phyloP scores from a whole-genome alignment of 2,329 filamentous ascomycete genomes.

The Annulohypoxylon truncatum region DNA sequence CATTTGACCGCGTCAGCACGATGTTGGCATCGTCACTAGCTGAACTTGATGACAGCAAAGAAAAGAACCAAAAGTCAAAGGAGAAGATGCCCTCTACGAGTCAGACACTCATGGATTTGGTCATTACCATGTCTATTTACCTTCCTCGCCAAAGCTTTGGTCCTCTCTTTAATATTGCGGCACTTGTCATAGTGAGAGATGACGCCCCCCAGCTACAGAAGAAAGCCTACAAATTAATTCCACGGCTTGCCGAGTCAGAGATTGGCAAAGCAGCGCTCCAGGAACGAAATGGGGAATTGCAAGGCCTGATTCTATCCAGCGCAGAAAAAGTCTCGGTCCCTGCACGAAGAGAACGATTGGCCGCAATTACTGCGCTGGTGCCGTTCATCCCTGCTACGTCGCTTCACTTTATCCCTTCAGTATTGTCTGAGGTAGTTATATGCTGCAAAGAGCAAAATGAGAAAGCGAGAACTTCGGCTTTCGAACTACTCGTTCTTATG shows the following conservation, averaged over 20 bases:
- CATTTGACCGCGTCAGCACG: conserved; percentile 85
- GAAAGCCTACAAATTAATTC: conserved; percentile 98
- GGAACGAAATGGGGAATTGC: conserved; percentile 81
- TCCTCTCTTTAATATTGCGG: conserved; percentile 86
- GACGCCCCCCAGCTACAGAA: conserved; percentile 95
- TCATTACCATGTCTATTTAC: conserved; percentile 96
- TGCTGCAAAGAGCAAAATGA: conserved; percentile 98
- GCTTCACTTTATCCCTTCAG: conserved; percentile 91
- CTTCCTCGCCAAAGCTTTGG: conserved; percentile 87
- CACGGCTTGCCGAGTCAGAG: conserved; percentile 84
- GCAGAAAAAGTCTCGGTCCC: conserved; percentile 88
- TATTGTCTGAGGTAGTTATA: conserved; percentile 94
- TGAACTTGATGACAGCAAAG: conserved; percentile 71
- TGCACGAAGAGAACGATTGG: conserved; percentile 84
- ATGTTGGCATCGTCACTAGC: conserved; percentile 82
- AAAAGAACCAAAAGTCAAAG: conserved; percentile 64
- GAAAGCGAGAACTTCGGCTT: conserved; percentile 87
- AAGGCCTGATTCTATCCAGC: conserved; percentile 81
- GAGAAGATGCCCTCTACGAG: conserved; percentile 89
- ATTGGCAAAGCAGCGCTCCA: conserved; percentile 79
- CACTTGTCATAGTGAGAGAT: conserved; percentile 82
- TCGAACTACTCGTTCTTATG: conserved; percentile 89
- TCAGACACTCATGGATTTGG: conserved; percentile 94
- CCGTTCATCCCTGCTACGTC: conserved; percentile 80
- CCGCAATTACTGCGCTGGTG: conserved; percentile 83